Percentiles rank a stretch among this genome's conserved stretches.
These are phyloP conservation scores for Malassezia furfur DNA, from an alignment of 1,284 basidiomycete genomes.

Conservation along the genomic window DNA sequence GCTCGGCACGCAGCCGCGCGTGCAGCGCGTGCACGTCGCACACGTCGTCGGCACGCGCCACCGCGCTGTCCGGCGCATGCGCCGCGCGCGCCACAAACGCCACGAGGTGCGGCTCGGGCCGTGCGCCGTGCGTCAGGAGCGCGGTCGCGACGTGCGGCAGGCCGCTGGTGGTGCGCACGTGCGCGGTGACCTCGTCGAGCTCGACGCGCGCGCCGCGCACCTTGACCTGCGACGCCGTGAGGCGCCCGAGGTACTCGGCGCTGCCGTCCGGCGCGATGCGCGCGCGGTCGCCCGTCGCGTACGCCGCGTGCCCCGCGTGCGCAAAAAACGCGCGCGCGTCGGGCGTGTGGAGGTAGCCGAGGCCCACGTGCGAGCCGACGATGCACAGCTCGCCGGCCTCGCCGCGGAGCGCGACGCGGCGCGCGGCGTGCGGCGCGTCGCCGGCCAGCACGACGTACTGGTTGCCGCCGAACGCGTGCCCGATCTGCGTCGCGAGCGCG, in stretches of 20 bases:
- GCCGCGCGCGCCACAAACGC: slow-evolving; percentile 22
- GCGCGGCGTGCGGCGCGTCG: slow-evolving; percentile 12
- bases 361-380: slow-evolving; percentile 36
- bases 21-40: slow-evolving; percentile 17
- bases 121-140: slow-evolving; percentile 22
- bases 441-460: slow-evolving; percentile 27
- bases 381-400: slow-evolving; percentile 40
- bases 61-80: background rate
- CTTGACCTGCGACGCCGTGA: slow-evolving; percentile 39
- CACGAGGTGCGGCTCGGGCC: slow-evolving; percentile 23
- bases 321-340: slow-evolving; percentile 26
- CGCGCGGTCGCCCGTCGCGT: slow-evolving; percentile 41
- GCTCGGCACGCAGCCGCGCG: slow-evolving; percentile 14
- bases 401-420: slow-evolving; percentile 25
- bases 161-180: slow-evolving; percentile 10
- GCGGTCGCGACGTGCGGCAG: slow-evolving; percentile 20
- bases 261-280: slow-evolving; percentile 28
- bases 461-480: slow-evolving; percentile 34
- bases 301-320: slow-evolving; percentile 19
- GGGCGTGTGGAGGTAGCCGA: slow-evolving; percentile 23
- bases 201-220: slow-evolving; percentile 42
- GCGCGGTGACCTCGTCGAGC: slow-evolving; percentile 36
- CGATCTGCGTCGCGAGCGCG: slow-evolving; percentile 28
- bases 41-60: slow-evolving; percentile 1
- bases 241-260: slow-evolving; percentile 38